These are phyloP conservation scores for Quaeritorhiza haematococci DNA, from an alignment of 371 early-diverging fungal species.

Conservation along the genomic window DNA sequence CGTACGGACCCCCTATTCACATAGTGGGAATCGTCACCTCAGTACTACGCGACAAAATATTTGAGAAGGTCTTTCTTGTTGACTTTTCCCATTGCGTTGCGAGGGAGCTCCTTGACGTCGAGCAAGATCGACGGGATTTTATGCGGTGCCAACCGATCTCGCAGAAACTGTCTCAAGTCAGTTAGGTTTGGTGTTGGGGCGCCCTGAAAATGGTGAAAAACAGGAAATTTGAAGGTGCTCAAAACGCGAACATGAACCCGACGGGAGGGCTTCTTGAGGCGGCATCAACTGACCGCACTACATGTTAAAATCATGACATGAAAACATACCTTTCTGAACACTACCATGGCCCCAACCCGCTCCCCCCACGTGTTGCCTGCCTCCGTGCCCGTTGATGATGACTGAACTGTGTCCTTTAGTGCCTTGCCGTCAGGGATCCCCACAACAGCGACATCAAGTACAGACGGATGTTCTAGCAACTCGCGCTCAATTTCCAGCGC, in stretches of 20 bases:
- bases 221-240: not conserved
- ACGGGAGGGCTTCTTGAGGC: no score
- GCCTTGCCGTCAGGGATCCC: no score
- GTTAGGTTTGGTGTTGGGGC: constrained; percentile 18
- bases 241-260: no score
- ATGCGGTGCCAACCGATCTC: constrained; percentile 62
- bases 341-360: constrained; percentile 62
- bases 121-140: constrained; percentile 61
- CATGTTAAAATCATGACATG: not conserved
- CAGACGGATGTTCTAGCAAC: constrained; percentile 52
- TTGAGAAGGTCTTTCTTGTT: constrained; percentile 67
- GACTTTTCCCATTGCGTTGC: constrained; percentile 87
- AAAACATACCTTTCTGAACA: constrained; percentile 17
- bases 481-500: constrained; percentile 81
- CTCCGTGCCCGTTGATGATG: no score
- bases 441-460: constrained; percentile 71
- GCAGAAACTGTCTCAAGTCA: constrained; percentile 47
- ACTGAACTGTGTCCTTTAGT: no score
- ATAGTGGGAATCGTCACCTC: no score
- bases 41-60: constrained; percentile 38
- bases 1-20: no score
- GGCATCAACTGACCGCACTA: not conserved
- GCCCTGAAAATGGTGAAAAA: not conserved
- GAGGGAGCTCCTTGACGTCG: constrained; percentile 54
- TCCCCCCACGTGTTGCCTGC: constrained; percentile 72